phyloP scores from a whole-genome alignment of 2,329 filamentous ascomycete species.

The Hymenoscyphus fructigenus region DNA sequence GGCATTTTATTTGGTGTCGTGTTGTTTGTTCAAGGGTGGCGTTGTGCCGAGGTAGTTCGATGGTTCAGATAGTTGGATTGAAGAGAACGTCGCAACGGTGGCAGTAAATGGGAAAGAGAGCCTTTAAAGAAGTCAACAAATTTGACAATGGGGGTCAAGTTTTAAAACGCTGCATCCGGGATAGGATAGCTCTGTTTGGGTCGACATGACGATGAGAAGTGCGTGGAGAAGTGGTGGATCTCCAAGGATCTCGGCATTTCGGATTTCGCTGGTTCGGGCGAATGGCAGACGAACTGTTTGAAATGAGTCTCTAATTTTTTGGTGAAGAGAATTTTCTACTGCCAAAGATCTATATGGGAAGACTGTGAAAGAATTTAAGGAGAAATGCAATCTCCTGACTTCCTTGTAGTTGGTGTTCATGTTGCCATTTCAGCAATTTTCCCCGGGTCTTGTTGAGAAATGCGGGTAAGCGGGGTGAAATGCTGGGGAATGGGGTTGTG shows the following conservation, averaged over 20 bases:
- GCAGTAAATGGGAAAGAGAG: neutral
- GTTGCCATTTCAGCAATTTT: neutral
- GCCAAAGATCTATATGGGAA: neutral
- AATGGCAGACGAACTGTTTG: slow-evolving; percentile 9
- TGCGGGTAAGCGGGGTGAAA: neutral
- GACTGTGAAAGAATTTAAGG: neutral
- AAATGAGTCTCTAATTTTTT: neutral
- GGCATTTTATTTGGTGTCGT: slow-evolving; percentile 26
- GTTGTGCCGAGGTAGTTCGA: slow-evolving; percentile 16
- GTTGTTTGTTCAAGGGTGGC: neutral
- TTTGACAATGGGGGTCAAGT: neutral
- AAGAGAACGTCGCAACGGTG: neutral
- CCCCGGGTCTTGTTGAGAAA: neutral
- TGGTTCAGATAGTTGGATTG: neutral
- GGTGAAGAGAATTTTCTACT: neutral
- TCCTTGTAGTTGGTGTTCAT: neutral
- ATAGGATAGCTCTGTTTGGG: neutral
- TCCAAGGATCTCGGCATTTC: slow-evolving; percentile 16
- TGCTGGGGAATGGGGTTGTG: neutral
- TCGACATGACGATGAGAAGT: neutral
- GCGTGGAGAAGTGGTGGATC: slow-evolving; percentile 2
- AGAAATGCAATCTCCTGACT: neutral
- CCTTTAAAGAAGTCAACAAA: neutral
- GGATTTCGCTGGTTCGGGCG: slow-evolving; percentile 6
- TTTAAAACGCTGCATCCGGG: neutral